Evolutionary conservation across 331 rosid genomes (phyloP), one percentile per base, ranked within the genome.

Genomic region (Cydonia oblonga): DNA sequence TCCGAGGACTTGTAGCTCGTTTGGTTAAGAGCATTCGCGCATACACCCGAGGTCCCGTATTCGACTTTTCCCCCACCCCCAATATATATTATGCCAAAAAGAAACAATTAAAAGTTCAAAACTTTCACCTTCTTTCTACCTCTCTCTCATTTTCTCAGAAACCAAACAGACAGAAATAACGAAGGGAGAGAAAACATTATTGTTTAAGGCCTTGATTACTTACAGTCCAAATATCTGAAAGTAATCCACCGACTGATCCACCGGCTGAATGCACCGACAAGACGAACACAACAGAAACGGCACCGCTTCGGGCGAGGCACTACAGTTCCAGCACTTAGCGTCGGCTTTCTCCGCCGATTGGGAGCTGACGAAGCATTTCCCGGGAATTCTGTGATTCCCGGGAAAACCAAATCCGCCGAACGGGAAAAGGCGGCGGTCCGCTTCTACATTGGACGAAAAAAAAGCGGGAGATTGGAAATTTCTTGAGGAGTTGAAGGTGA

Each of bases 171-270:
- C 4, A n/a, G 12, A 44, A 69, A 60, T 12, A 22, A 29, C 16
- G 12, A 5, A 22, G 9, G 6, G 35, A 20, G 18, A 23, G 14
- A 64, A 46, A 35, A 32, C 11, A 2, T 7, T 6, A 51, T 28
- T 26, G 23, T n/a, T n/a, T 56, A 44, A 66, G 57, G 16, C 70
- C 26, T 19, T 7, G 53, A 4, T 61, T 14, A 69, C 96, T 88
- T 80, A 95, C 98, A 82, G 11, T 14, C 96, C 87, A 65, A 89
- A 95, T 56, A 95, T 91, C 18, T 84, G 78, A 70, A 95, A 91
- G 70, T 91, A 95, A 80, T 91, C 87, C 38, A 85, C 71, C 5
- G 96, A 89, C 33, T 79, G 71, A 80, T 91, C 92, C 18, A 89
- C 72, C 16, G 98, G 90, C 49, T 95, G 96, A 83, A 95, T 73